Percentiles rank a stretch among this genome's conserved stretches.
Conservation (phyloP, 2,329 filamentous ascomycete species). For the Trichoderma guizhouense region DNA sequence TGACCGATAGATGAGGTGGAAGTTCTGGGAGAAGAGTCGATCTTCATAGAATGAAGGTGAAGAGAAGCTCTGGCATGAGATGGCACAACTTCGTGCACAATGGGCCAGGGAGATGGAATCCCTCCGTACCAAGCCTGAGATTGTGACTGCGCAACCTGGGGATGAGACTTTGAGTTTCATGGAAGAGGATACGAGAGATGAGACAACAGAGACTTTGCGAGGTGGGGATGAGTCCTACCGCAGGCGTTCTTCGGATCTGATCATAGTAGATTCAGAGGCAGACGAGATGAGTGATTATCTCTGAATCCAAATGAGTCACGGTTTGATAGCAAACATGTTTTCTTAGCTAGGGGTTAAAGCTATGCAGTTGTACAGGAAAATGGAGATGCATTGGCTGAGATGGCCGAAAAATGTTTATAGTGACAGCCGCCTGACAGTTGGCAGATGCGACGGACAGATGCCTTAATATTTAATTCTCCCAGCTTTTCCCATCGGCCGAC, state of each 20-base stretch:
- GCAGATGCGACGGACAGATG: neutral
- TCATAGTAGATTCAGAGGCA: neutral
- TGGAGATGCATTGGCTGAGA: neutral
- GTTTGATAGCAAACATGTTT: neutral
- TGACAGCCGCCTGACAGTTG: constrained; percentile 6
- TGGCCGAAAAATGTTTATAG: neutral
- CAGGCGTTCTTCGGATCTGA: neutral
- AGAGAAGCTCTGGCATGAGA: constrained; percentile 22
- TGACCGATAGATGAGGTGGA: constrained; percentile 53
- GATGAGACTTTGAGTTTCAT: neutral
- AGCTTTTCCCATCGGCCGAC: neutral
- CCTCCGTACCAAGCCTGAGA: neutral
- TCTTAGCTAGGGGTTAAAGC: neutral
- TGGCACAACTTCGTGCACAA: constrained; percentile 17
- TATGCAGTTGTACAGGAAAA: neutral
- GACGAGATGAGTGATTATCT: neutral
- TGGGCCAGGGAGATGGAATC: constrained; percentile 13
- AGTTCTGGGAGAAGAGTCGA: constrained; percentile 31
- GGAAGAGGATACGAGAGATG: neutral
- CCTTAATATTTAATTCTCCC: neutral
- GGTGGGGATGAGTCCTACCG: neutral
- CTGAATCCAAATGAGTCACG: neutral
- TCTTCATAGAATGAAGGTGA: constrained; percentile 33
- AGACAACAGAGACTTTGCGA: neutral
- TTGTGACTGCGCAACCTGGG: neutral